Base-by-base conservation (phyloP, 768 basidiomycete genomes). In the Antrodiella citrinella region DNA sequence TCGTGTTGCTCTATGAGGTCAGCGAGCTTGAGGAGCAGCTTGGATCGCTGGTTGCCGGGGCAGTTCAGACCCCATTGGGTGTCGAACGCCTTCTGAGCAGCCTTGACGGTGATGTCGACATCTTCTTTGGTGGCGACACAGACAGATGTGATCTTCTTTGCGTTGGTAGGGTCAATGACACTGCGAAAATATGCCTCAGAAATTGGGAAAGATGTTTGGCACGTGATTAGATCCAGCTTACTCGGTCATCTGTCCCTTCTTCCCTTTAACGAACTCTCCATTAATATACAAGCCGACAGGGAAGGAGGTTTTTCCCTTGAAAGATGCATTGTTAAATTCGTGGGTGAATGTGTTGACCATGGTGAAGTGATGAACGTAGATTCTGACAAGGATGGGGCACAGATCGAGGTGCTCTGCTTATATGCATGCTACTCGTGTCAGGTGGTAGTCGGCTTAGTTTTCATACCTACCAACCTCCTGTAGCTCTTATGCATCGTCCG, bases 21-120 rank as follows among this genome's bases (percentile, higher is more conserved):
- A 12, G 73, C 80, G 19, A 82, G 71, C 52, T 73, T 74, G 60
- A 67, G 61, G 15, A 82, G 59, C 11, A 77, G 62, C 49, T 60
- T 60, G 9, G 63, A 69, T 23, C 78, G 72, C 45, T 67, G 52
- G 3, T 57, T 57, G 5, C 69, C 74, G 3, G 74, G 62, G n/a
- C 57, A 60, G 39, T 75, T 75, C 48, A 73, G 62, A n/a, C 80
- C 80, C 80, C 83, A 82, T 25, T 55, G 48, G 2, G 60, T 65
- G 21, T 67, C 63, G 63, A 55, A 73, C 2, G 71, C 71, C 50
- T 68, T 65, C 43, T 63, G 62, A 18, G 74, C 71, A 24, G 66
- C 71, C 22, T 62, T 54, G 52, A 75, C 76, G 2, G 76, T 75
- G 19, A 56, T 53, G 54, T 78, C 72, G 46, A 79, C 69, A 57